Percentiles rank a stretch among this genome's conserved stretches.
Conservation (phyloP, 2,329 filamentous ascomycete genomes). For the Emmonsiellopsis sp. region DNA sequence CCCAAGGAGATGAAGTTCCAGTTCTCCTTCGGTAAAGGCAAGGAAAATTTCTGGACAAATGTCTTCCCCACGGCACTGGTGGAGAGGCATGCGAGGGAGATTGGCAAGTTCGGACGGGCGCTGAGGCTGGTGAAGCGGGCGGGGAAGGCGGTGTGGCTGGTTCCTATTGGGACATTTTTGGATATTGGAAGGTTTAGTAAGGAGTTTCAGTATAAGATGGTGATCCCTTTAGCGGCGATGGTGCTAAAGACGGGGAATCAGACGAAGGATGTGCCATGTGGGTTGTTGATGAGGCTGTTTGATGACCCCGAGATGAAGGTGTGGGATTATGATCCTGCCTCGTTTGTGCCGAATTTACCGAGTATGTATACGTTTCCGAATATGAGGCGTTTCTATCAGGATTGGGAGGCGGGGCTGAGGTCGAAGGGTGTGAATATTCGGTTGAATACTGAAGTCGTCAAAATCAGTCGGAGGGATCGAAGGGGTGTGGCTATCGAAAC, state of each 20-base stretch:
- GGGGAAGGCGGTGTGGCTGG: slow-evolving; percentile 46
- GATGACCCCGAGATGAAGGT: slow-evolving; percentile 50
- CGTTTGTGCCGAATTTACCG: slow-evolving; percentile 45
- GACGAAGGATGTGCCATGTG: slow-evolving; percentile 59
- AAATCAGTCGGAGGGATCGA: slow-evolving; percentile 41
- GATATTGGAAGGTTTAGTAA: slow-evolving; percentile 58
- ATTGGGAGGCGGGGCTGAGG: slow-evolving; percentile 44
- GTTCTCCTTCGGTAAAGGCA: slow-evolving; percentile 50
- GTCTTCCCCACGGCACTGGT: slow-evolving; percentile 49
- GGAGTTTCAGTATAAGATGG: slow-evolving; percentile 62
- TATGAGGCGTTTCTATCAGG: slow-evolving; percentile 47
- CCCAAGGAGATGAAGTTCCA: slow-evolving; percentile 51
- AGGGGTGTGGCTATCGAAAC: slow-evolving; percentile 40
- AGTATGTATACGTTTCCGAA: slow-evolving; percentile 54
- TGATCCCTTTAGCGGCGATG: slow-evolving; percentile 60
- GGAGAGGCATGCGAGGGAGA: slow-evolving; percentile 46
- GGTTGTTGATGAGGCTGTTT: slow-evolving; percentile 55
- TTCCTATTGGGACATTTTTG: slow-evolving; percentile 55
- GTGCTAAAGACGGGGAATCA: slow-evolving; percentile 69
- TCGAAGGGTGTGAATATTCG: slow-evolving; percentile 46
- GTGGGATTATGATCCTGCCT: slow-evolving; percentile 49
- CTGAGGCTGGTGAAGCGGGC: slow-evolving; percentile 47
- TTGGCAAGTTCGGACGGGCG: slow-evolving; percentile 45
- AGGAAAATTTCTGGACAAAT: slow-evolving; percentile 51
- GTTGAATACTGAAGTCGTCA: slow-evolving; percentile 45